Evolutionary conservation across 805 yeast species (phyloP), one percentile per base, ranked within the genome.

Genomic region (Metschnikowia baotianmanensis): DNA sequence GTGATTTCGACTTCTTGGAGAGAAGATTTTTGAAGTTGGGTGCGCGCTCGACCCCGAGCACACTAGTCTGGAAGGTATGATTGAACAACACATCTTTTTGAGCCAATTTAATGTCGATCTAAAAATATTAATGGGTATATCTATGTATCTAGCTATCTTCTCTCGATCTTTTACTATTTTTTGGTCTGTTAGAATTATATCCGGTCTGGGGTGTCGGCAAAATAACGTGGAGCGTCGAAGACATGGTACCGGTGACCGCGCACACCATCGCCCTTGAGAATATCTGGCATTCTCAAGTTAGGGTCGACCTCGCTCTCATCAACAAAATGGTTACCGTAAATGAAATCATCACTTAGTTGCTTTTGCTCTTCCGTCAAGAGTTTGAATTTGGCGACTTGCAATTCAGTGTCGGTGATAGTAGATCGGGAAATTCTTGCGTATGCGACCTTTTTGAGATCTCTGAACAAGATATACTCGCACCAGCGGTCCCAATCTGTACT

Each of bases 381-480:
- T 51, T 80, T 80, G 71, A 93, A 93, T 61, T 93, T 90, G 35
- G 96, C 99, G 16, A 87, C 84, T 70, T 93, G 99, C 38, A 93
- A 77, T 63, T 93, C 99, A 2, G 99, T 93, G 59, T 93, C 99
- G 0, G 99, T 93, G 51, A 93, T 90, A 1, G 96, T 82, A 7
- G 93, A 87, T 57, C 99, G 78, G 33, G 95, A 82, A 30, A 93
- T 83, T 61, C 99, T 80, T 0, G 98, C 98, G 61, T 93, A 93
- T 3, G 95, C 98, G 1, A 84, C 80, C 63, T 96, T 83, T 60
- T 80, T 83, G 63, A 93, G 68, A 45, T 84, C 82, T 61, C 90
- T 85, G 77, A 84, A 93, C 50, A 93, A 67, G 47, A 93, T 88
- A 65, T 93, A 93, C 67, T 93, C 96, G 67, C 99, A 93, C 99